Conservation (phyloP, 176 grass and related monocot genomes). For the Tillandsia fasciculata region DNA sequence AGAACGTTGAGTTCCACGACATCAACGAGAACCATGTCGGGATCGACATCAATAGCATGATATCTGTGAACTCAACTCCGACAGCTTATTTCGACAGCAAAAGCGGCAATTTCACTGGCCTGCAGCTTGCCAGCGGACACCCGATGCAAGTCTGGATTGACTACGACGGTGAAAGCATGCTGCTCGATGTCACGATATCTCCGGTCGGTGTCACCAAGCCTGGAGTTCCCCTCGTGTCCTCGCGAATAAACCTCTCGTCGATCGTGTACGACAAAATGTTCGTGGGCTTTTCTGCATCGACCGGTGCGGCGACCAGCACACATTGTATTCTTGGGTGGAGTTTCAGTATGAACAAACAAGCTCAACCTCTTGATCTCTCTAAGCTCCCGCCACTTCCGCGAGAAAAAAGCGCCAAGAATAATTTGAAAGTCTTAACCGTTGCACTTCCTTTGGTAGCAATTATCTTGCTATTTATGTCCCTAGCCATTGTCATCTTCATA, state of each 20-base stretch:
- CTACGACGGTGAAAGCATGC: constrained; percentile 29
- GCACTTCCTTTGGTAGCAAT: neutral
- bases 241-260: constrained; percentile 29
- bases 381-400: constrained; percentile 35
- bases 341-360: constrained; percentile 38
- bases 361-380: constrained; percentile 37
- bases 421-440: neutral
- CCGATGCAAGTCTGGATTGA: constrained; percentile 51
- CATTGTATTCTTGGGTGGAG: constrained; percentile 71
- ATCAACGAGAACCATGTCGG: constrained; percentile 55
- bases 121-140: constrained; percentile 17
- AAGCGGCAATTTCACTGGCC: too few relatives aligned
- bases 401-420: constrained; percentile 3
- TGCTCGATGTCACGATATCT: constrained; percentile 39
- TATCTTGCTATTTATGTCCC: constrained; percentile 6
- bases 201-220: constrained; percentile 16
- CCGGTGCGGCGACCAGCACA: constrained; percentile 38
- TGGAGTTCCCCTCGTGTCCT: constrained; percentile 19
- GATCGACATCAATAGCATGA: constrained; percentile 38
- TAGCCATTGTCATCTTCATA: neutral
- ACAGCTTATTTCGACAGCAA: constrained; percentile 9
- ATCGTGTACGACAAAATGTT: constrained; percentile 24
- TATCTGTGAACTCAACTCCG: neutral
- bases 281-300: constrained; percentile 55
- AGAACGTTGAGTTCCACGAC: constrained; percentile 30